These are phyloP conservation scores for Hymenoscyphus salicellus DNA, from an alignment of 2,329 filamentous ascomycete species.

Conservation along the genomic window DNA sequence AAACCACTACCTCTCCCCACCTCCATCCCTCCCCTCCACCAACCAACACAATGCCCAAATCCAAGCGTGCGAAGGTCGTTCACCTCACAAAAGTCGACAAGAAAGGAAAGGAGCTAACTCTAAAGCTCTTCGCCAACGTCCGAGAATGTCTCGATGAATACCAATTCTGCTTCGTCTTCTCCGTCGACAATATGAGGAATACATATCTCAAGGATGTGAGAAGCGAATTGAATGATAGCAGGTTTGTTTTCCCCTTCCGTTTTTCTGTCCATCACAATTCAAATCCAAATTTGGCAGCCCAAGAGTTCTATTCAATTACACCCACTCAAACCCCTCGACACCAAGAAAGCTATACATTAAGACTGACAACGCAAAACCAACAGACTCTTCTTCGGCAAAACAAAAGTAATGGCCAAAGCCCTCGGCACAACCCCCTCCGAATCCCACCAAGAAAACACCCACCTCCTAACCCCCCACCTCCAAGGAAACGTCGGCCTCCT, in stretches of 20 bases:
- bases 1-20: neutral
- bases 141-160: conserved; percentile 81
- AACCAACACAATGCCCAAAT: conserved; percentile 74
- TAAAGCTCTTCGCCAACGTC: conserved; percentile 83
- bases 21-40: neutral
- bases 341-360: neutral
- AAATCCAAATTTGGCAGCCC: neutral
- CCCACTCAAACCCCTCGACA: neutral
- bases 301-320: neutral
- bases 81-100: conserved; percentile 89
- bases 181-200: conserved; percentile 97
- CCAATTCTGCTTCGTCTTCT: conserved; percentile 89
- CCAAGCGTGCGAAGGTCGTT: conserved; percentile 85
- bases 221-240: conserved; percentile 77
- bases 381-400: conserved; percentile 98
- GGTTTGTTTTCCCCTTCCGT: conserved; percentile 50
- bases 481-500: conserved; percentile 83
- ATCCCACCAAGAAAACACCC: conserved; percentile 75
- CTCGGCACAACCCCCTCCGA: conserved; percentile 76
- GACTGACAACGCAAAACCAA: neutral
- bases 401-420: conserved; percentile 96
- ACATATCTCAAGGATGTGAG: conserved; percentile 90
- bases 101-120: conserved; percentile 85
- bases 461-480: conserved; percentile 66
- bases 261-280: neutral